Conservation (phyloP, 768 basidiomycete genomes). For the Plicaturopsis crispa region DNA sequence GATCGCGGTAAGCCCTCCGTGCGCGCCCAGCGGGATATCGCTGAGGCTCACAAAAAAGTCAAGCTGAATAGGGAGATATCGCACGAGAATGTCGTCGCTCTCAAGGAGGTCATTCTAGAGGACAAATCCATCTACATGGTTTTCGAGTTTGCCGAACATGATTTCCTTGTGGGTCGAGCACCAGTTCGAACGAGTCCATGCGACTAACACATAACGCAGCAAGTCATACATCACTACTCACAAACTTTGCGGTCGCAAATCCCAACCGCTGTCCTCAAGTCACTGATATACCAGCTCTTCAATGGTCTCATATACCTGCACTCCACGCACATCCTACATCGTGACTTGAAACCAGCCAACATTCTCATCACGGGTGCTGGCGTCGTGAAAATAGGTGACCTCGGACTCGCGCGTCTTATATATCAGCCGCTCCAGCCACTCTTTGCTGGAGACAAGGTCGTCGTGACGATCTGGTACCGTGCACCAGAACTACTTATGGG, state of each 20-base stretch:
- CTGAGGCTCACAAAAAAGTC: not conserved
- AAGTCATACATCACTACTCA: slow-evolving; percentile 98
- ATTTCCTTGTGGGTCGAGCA: slow-evolving; percentile 73
- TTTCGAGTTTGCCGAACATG: slow-evolving; percentile 98
- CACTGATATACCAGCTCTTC: slow-evolving; percentile 87
- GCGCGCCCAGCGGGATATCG: not conserved
- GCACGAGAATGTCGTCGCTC: slow-evolving; percentile 85
- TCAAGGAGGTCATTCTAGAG: slow-evolving; percentile 93
- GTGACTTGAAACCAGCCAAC: slow-evolving; percentile 97
- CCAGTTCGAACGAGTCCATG: not conserved
- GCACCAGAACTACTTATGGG: slow-evolving; percentile 95
- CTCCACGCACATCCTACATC: slow-evolving; percentile 89
- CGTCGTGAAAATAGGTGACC: slow-evolving; percentile 96
- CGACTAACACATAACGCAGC: slow-evolving; percentile 35
- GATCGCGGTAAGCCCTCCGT: slow-evolving; percentile 65
- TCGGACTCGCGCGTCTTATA: slow-evolving; percentile 88
- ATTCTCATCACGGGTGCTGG: slow-evolving; percentile 89
- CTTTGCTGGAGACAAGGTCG: slow-evolving; percentile 94
- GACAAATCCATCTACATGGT: slow-evolving; percentile 99
- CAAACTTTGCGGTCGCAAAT: slow-evolving; percentile 79
- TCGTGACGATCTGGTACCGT: slow-evolving; percentile 99
- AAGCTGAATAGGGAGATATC: slow-evolving; percentile 85
- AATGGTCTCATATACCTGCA: slow-evolving; percentile 95
- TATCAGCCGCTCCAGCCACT: slow-evolving; percentile 89
- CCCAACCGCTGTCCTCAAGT: slow-evolving; percentile 76